Base-by-base conservation (phyloP, 2,329 filamentous ascomycete genomes). In the Clonostachys sp. region DNA sequence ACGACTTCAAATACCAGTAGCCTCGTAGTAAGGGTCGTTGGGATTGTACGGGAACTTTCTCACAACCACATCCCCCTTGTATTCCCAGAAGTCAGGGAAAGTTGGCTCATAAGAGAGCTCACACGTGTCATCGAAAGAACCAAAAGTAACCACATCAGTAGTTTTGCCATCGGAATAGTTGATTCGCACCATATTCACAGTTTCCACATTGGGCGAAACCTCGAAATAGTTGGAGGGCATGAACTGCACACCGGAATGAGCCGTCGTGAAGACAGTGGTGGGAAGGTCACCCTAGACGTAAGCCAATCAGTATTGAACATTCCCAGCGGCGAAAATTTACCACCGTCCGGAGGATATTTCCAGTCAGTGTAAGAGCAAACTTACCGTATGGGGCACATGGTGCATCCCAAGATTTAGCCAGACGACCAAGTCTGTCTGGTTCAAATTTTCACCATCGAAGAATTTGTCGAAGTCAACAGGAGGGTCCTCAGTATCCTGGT, bases 371-470 rank as follows among this genome's bases (percentile, higher is more conserved):
- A 30, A 10, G 8, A 30, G 24, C 8, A 30, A 30, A 30, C 24
- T 10, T 10, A 30, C 24, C 2, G 75, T 73, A 53, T 77, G 71
- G 10, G 78, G 74, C n/a, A 80, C 60, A 55, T 82, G 78, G 54
- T 82, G 77, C 72, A 77, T 81, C 14, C 78, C 78, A 8, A 70
- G 53, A 50, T 69, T 81, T 49, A 81, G 66, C 69, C 73, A 81
- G 12, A 80, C 46, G 4, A 80, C 75, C 12, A 71, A 48, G 41
- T 55, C 68, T 48, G 69, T 63, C 46, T 71, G 63, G 20, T 55
- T 53, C 9, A 70, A 52, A 16, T 51, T 54, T 50, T 73, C 68
- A 12, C 58, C 61, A 47, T 72, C 57, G 24, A 75, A 67, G 57
- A 78, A 78, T 30, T 68, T 66, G 39, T 58, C 58, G 52, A 81